phyloP scores from a whole-genome alignment of 164 flowering plant genomes.

The Litsea cubeba region DNA sequence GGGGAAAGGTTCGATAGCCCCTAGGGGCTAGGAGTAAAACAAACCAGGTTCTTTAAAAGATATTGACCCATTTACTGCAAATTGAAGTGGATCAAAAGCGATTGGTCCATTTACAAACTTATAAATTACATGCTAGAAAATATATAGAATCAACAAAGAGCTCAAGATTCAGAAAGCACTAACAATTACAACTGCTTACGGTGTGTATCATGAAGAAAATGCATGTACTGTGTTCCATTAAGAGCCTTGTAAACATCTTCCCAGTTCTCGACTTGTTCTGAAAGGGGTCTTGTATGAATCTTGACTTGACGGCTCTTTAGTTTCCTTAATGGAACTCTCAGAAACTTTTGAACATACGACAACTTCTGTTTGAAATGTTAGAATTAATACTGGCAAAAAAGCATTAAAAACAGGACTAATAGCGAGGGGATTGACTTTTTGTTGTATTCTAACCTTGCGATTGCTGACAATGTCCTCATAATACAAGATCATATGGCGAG shows the following conservation, averaged over 20 bases:
- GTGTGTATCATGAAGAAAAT: constrained; percentile 32
- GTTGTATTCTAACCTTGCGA: constrained; percentile 37
- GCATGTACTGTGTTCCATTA: constrained; percentile 52
- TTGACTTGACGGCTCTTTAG: constrained; percentile 73
- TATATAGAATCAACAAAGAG: background rate
- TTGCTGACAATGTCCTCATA: constrained; percentile 71
- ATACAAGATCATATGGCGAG: constrained; percentile 54
- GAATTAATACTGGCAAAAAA: background rate
- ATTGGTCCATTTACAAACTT: too few relatives aligned
- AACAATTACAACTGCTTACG: background rate
- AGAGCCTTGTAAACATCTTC: constrained; percentile 56
- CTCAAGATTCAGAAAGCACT: background rate
- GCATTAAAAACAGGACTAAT: background rate
- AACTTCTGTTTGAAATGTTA: constrained; percentile 38
- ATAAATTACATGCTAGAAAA: too few relatives aligned
- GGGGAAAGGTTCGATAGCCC: too few relatives aligned
- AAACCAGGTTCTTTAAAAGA: too few relatives aligned
- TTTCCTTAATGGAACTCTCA: constrained; percentile 47
- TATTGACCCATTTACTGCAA: too few relatives aligned
- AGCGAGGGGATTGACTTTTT: background rate
- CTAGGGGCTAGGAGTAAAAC: too few relatives aligned
- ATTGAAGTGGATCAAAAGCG: too few relatives aligned
- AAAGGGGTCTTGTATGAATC: constrained; percentile 59
- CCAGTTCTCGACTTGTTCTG: constrained; percentile 62
- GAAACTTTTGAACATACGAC: constrained; percentile 52